Conservation (phyloP, 176 grass and related monocot species). For the Bolboschoenus planiculmis region DNA sequence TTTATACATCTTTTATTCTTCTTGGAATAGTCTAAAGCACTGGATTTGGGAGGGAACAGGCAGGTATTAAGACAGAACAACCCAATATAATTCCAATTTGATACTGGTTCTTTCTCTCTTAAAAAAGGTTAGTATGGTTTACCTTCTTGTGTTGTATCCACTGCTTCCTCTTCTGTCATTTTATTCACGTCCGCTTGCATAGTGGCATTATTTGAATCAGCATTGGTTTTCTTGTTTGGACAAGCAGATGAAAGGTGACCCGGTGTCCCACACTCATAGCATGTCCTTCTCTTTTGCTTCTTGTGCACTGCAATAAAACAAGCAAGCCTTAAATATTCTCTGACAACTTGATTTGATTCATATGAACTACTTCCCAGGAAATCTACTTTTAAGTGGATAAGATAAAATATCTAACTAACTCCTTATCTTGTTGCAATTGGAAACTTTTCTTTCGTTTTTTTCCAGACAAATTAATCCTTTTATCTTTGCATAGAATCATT, state of each 20-base stretch:
- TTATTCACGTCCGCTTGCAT: neutral
- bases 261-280: conserved; percentile 63
- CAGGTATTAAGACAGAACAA: neutral
- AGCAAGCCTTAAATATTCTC: neutral
- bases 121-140: neutral
- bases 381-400: neutral
- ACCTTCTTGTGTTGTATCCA: conserved; percentile 4
- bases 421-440: neutral
- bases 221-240: conserved; percentile 53
- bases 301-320: conserved; percentile 6
- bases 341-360: neutral
- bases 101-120: neutral
- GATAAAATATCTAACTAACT: neutral
- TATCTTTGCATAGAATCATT: neutral
- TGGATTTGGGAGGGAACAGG: neutral
- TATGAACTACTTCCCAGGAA: neutral
- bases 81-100: neutral
- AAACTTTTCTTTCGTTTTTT: neutral
- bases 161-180: conserved; percentile 11
- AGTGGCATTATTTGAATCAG: conserved; percentile 18
- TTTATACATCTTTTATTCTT: neutral
- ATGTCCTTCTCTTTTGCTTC: conserved; percentile 38
- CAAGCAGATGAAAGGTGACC: conserved; percentile 62
- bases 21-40: neutral
- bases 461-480: neutral